A percentile compares a stretch with the other conserved stretches of the same genome.
Conservation (phyloP, 2,329 filamentous ascomycete genomes). For the Cladosporium sp. region DNA sequence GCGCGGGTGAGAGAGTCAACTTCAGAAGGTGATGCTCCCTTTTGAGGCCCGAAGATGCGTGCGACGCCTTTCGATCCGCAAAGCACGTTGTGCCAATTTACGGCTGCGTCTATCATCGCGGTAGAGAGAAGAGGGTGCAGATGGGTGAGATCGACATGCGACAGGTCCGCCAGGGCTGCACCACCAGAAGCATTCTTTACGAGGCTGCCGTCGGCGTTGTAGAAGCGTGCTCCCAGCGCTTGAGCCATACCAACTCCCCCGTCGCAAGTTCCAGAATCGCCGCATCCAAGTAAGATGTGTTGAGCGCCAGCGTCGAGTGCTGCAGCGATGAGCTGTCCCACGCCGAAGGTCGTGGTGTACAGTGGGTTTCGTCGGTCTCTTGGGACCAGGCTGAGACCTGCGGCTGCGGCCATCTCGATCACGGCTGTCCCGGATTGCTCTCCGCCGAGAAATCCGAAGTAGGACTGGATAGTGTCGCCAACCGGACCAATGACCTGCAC, state of each 20-base stretch:
- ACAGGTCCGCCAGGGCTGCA: conserved; percentile 35
- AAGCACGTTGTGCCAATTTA: conserved; percentile 50
- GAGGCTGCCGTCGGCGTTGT: conserved; percentile 34
- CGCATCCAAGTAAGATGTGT: conserved; percentile 48
- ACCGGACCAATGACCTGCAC: conserved; percentile 43
- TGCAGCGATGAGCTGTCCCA: conserved; percentile 45
- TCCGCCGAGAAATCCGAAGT: conserved; percentile 43
- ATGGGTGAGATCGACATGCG: conserved; percentile 36
- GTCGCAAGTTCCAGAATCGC: conserved; percentile 52
- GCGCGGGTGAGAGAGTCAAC: conserved; percentile 40
- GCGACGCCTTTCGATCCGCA: conserved; percentile 48
- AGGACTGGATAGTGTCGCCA: conserved; percentile 38
- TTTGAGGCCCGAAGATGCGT: conserved; percentile 49
- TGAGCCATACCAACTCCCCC: conserved; percentile 52
- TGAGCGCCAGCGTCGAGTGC: conserved; percentile 44
- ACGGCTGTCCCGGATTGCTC: conserved; percentile 39
- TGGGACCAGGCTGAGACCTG: conserved; percentile 48
- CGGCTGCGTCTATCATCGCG: conserved; percentile 45
- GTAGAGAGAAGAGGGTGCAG: conserved; percentile 36
- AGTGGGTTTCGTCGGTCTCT: conserved; percentile 42
- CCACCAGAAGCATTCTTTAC: conserved; percentile 41
- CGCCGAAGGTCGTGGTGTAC: conserved; percentile 48
- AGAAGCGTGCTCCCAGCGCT: conserved; percentile 45
- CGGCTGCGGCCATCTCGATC: conserved; percentile 51
- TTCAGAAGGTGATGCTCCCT: conserved; percentile 44